These are phyloP conservation scores for Saturnispora silvae DNA, from an alignment of 805 yeast species.

Conservation along the genomic window DNA sequence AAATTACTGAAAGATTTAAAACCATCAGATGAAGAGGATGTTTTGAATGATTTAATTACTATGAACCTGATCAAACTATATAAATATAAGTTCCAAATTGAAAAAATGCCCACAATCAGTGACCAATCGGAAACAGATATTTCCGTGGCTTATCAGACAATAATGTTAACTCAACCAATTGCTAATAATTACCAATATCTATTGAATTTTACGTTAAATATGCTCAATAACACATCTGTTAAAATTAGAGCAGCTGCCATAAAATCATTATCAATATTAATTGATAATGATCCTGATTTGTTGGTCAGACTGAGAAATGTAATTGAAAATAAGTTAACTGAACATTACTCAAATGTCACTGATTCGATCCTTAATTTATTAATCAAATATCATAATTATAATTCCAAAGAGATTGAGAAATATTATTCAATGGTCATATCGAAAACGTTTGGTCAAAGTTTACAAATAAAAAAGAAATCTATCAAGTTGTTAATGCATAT, in stretches of 20 bases:
- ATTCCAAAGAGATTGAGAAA: slow-evolving; percentile 35
- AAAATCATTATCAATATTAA: slow-evolving; percentile 46
- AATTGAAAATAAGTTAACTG: slow-evolving; percentile 41
- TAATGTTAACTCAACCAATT: slow-evolving; percentile 26
- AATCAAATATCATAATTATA: slow-evolving; percentile 33
- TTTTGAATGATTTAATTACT: too few relatives aligned
- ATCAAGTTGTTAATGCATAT: slow-evolving; percentile 40
- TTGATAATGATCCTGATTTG: slow-evolving; percentile 42
- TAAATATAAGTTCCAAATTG: not conserved
- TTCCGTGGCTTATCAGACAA: slow-evolving; percentile 13
- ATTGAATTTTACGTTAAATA: slow-evolving; percentile 36
- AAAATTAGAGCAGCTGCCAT: slow-evolving; percentile 55
- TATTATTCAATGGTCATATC: slow-evolving; percentile 41
- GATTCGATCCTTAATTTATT: slow-evolving; percentile 68
- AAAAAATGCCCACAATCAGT: not conserved
- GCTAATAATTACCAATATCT: slow-evolving; percentile 40
- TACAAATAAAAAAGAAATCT: slow-evolving; percentile 55
- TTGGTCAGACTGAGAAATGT: slow-evolving; percentile 42
- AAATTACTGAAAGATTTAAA: not conserved
- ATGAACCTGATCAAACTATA: too few relatives aligned
- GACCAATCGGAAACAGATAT: not conserved
- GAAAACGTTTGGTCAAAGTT: slow-evolving; percentile 46
- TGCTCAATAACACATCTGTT: slow-evolving; percentile 38
- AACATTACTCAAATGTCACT: slow-evolving; percentile 60
- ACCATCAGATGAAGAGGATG: not conserved